phyloP scores from a whole-genome alignment of 768 basidiomycete species.

The Tylopilus plumbeoviolaceoides region DNA sequence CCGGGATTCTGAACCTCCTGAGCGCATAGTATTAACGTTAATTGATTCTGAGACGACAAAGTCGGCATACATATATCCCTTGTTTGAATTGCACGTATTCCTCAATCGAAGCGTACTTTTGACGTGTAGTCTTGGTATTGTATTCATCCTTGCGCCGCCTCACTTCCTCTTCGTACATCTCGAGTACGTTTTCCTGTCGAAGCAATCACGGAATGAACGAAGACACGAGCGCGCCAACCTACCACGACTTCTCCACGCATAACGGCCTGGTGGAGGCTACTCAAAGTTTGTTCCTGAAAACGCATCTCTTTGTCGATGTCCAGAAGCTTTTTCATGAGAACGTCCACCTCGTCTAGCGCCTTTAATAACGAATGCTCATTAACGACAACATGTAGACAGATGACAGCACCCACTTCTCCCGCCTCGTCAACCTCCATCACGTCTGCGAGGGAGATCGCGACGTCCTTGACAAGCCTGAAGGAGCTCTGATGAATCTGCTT shows the following conservation, averaged over 20 bases:
- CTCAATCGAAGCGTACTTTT: constrained; percentile 68
- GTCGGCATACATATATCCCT: constrained; percentile 56
- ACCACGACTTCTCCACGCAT: constrained; percentile 58
- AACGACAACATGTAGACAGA: neutral
- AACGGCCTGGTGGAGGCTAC: constrained; percentile 53
- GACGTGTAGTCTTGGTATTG: constrained; percentile 59
- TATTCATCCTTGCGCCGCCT: constrained; percentile 44
- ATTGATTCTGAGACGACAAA: neutral
- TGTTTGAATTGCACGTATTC: constrained; percentile 62
- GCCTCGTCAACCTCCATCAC: constrained; percentile 50
- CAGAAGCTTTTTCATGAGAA: constrained; percentile 62
- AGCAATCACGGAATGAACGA: neutral
- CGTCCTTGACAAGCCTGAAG: constrained; percentile 44
- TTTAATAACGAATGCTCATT: constrained; percentile 21
- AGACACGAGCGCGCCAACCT: constrained; percentile 21
- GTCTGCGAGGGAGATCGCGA: constrained; percentile 61
- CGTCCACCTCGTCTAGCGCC: constrained; percentile 59
- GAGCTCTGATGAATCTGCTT: constrained; percentile 42
- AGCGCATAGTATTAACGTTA: constrained; percentile 6
- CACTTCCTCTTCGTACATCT: constrained; percentile 48
- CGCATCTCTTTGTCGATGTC: constrained; percentile 63
- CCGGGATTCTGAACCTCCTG: constrained; percentile 69
- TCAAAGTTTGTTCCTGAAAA: constrained; percentile 50
- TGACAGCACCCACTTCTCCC: constrained; percentile 41
- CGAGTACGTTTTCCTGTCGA: constrained; percentile 48